phyloP scores from a whole-genome alignment of 2,329 filamentous ascomycete species.

The Mycogone perniciosa region DNA sequence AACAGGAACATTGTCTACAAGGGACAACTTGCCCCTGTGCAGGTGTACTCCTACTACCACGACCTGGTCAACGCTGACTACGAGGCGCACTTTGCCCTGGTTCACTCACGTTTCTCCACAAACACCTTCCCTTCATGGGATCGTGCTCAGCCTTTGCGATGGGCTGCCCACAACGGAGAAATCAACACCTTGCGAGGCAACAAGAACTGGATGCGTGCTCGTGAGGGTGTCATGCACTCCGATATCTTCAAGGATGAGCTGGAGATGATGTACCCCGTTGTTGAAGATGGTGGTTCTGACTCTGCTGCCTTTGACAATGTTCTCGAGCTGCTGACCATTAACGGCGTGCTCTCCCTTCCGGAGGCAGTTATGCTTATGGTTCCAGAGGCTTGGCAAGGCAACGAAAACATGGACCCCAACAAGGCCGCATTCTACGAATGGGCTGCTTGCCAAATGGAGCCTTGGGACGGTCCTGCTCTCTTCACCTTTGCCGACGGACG shows the following conservation, averaged over 20 bases:
- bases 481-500: constrained; percentile 96
- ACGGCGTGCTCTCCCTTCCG: constrained; percentile 88
- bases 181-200: constrained; percentile 97
- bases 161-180: constrained; percentile 97
- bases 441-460: constrained; percentile 98
- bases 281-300: constrained; percentile 94
- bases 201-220: constrained; percentile 99
- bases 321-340: constrained; percentile 86
- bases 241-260: constrained; percentile 89
- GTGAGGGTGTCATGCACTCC: constrained; percentile 91
- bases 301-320: constrained; percentile 98
- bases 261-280: constrained; percentile 84
- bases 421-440: constrained; percentile 98
- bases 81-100: constrained; percentile 92
- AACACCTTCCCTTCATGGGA: constrained; percentile 99
- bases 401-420: constrained; percentile 82
- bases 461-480: constrained; percentile 92
- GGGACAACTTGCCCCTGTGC: constrained; percentile 86
- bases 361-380: constrained; percentile 99
- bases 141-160: constrained; percentile 88
- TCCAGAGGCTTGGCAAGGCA: constrained; percentile 95
- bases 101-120: constrained; percentile 95
- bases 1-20: constrained; percentile 99
- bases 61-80: constrained; percentile 96
- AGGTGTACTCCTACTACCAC: constrained; percentile 98